Conservation (phyloP, 225 moss, liverwort and hornwort genomes). For the Pleurozium schreberi region DNA sequence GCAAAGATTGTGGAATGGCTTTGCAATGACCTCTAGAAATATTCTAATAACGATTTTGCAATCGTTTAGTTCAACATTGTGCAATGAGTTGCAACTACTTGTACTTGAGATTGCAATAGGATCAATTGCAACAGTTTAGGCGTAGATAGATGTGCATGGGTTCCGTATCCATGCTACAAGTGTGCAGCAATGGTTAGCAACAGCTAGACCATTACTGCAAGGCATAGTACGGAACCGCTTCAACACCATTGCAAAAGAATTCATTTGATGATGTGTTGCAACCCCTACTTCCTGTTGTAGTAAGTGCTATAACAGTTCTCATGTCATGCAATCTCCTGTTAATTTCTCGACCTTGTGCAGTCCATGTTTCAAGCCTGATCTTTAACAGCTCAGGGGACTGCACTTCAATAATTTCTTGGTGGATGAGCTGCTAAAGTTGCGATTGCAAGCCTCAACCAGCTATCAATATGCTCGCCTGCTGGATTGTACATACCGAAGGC, state of each 20-base stretch:
- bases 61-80: not conserved
- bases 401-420: not conserved
- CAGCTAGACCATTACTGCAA: not conserved
- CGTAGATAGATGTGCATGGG: too few species aligned
- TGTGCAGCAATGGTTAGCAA: not conserved
- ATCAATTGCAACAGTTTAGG: not conserved
- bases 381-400: not conserved
- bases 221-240: not conserved
- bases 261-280: not conserved
- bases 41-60: not conserved
- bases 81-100: not conserved
- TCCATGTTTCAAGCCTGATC: not conserved
- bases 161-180: not conserved
- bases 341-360: not conserved
- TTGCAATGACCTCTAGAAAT: not conserved
- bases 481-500: not conserved
- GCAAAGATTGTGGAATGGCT: not conserved
- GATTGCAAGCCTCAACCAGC: not conserved
- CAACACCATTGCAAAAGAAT: not conserved
- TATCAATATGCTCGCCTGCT: not conserved
- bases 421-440: not conserved
- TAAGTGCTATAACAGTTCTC: not conserved
- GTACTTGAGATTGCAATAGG: not conserved
- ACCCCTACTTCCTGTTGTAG: not conserved
- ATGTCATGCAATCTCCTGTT: not conserved